These are phyloP conservation scores for Tetracladium setigerum DNA, from an alignment of 495 filamentous ascomycete species.

Conservation along the genomic window DNA sequence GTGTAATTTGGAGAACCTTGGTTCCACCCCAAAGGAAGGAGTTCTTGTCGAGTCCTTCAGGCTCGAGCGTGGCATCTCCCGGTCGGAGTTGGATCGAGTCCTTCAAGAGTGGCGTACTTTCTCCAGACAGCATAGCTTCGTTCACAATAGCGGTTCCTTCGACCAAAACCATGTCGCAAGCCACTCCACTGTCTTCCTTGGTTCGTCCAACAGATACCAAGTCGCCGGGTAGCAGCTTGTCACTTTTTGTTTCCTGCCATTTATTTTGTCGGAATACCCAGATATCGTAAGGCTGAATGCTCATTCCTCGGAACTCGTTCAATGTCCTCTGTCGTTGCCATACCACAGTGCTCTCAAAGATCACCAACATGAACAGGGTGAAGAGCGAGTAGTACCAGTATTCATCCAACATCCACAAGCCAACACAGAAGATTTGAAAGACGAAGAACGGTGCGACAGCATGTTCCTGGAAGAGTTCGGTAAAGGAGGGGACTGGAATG, in stretches of 20 bases:
- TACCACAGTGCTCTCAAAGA: slow-evolving; percentile 96
- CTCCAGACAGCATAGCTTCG: slow-evolving; percentile 97
- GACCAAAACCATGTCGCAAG: slow-evolving; percentile 92
- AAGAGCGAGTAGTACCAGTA: slow-evolving; percentile 99
- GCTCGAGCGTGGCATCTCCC: slow-evolving; percentile 72
- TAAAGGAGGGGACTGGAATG: slow-evolving; percentile 91
- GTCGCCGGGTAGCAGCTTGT: slow-evolving; percentile 93
- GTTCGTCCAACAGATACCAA: slow-evolving; percentile 89
- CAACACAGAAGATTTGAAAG: slow-evolving; percentile 98
- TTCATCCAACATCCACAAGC: slow-evolving; percentile 97
- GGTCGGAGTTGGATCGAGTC: slow-evolving; percentile 92
- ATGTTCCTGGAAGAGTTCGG: slow-evolving; percentile 96
- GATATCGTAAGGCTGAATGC: slow-evolving; percentile 93
- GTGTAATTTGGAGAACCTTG: slow-evolving; percentile 92
- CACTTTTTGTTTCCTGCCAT: slow-evolving; percentile 86
- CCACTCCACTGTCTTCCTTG: slow-evolving; percentile 94
- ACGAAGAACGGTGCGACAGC: slow-evolving; percentile 99
- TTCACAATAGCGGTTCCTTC: slow-evolving; percentile 97
- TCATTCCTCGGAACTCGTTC: slow-evolving; percentile 97
- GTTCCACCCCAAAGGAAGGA: slow-evolving; percentile 94
- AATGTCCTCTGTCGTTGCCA: slow-evolving; percentile 98
- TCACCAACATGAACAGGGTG: slow-evolving; percentile 95
- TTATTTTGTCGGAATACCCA: slow-evolving; percentile 79
- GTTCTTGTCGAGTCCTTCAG: slow-evolving; percentile 92
- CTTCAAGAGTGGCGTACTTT: slow-evolving; percentile 94